Evolutionary conservation across 2,329 filamentous ascomycete species (phyloP), one percentile per base, ranked within the genome.

Genomic region (Chrysosporium queenslandicum): DNA sequence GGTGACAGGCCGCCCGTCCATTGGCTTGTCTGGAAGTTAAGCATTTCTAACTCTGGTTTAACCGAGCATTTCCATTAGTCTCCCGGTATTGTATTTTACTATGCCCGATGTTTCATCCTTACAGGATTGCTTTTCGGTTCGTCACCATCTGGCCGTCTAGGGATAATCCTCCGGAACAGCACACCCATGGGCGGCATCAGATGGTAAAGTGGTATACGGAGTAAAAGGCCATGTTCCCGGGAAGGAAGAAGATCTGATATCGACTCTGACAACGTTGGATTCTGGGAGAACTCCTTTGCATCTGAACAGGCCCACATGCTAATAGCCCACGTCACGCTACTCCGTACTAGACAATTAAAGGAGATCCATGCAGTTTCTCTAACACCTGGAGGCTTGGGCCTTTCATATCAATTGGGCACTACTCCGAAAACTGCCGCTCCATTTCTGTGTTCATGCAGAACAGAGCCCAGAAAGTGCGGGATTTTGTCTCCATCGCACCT

Each of bases 341-440:
- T 20, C 16, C 4, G 29, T 43, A n/a, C 14, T 43, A 5, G 8
- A 3, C 37, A 11, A 27, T 4, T n/a, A 8, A 14, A 45, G 41
- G 41, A 29, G 32, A 47, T 37, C 45, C 45, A 47, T 47, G 45
- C 45, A 47, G 32, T 5, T 47, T 47, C 32, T 47, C 45, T 36
- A 37, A 47, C 45, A 47, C 6, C 20, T 14, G 18, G 16, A 9
- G 21, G 40, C 40, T 16, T 47, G 45, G 30, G 45, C 45, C 32
- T 47, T 47, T 46, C 11, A 12, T 11, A 37, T 25, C 45, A 36
- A 37, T 43, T 7, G 21, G 21, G 40, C 21, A 43, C 40, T 20
- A 5, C 40, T n/a, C 9, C 39, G 39, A 42, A 18, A 42, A 42
- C 20, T 42, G 12, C 39, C 39, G 39, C n/a, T 23, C 18, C 18